These are phyloP conservation scores for Zygoascus meyerae DNA, from an alignment of 1,139 yeast species.

Conservation along the genomic window DNA sequence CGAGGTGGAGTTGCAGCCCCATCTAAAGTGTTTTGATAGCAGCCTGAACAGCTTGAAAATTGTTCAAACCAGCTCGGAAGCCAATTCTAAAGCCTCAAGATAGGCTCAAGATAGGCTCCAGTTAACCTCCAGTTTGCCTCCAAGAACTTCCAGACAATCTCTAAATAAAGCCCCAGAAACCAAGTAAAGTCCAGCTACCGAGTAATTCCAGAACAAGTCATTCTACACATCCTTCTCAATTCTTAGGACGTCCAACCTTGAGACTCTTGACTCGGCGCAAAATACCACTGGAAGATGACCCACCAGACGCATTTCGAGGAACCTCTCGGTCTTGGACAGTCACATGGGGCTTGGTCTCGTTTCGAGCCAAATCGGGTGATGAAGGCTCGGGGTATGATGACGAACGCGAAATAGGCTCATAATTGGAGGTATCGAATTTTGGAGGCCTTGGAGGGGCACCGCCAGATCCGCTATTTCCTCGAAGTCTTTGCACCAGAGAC, in stretches of 20 bases:
- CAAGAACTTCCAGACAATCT: no score
- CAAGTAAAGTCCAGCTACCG: no score
- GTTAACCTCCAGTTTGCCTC: no score
- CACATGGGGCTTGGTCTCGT: not conserved
- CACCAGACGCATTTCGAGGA: not conserved
- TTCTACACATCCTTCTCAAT: no score
- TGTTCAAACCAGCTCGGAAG: no score
- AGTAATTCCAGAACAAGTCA: no score
- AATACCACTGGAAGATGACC: conserved; percentile 35
- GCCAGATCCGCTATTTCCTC: conserved; percentile 27
- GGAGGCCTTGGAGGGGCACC: conserved; percentile 17
- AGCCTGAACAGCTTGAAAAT: no score
- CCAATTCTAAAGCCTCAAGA: no score
- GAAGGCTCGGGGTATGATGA: conserved; percentile 16
- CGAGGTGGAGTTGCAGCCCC: no score
- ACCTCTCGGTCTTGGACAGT: not conserved
- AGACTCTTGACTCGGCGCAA: conserved; percentile 83
- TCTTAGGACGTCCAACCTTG: conserved; percentile 44
- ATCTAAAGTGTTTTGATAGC: no score
- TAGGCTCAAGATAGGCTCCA: no score
- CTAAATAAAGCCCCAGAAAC: no score
- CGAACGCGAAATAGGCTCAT: conserved; percentile 15
- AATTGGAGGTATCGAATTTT: conserved; percentile 6
- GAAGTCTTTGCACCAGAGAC: conserved; percentile 63
- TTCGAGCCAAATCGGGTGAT: conserved; percentile 2